A percentile compares a stretch with the other conserved stretches of the same genome.
These are phyloP conservation scores for Guadua angustifolia DNA, from an alignment of 176 grass and related monocot species.

Conservation along the genomic window DNA sequence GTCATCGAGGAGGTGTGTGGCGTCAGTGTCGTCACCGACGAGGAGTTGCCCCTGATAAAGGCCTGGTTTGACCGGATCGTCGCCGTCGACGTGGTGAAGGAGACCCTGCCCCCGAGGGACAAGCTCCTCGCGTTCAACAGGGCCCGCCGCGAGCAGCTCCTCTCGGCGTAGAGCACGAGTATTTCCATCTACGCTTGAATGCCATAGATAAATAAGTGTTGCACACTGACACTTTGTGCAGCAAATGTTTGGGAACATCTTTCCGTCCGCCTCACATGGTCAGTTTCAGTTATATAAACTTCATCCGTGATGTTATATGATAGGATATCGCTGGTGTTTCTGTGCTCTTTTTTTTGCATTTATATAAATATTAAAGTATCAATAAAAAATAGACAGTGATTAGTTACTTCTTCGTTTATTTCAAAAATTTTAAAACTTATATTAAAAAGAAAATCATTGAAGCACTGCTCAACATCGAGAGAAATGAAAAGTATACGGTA, in stretches of 20 bases:
- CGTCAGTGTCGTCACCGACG: constrained; percentile 37
- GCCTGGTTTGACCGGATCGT: constrained; percentile 58
- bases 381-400: too few species aligned
- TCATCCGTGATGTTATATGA: background rate
- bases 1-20: constrained; percentile 49
- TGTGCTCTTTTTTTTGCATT: too few species aligned
- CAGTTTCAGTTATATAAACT: background rate
- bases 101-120: constrained; percentile 50
- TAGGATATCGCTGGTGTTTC: too few species aligned
- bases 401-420: too few species aligned
- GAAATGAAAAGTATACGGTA: background rate
- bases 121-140: constrained; percentile 49
- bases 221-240: background rate
- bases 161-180: constrained; percentile 28
- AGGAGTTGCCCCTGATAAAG: constrained; percentile 54
- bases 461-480: too few species aligned
- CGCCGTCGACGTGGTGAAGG: constrained; percentile 54
- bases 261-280: background rate
- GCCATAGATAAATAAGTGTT: constrained; percentile 8
- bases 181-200: background rate
- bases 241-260: constrained; percentile 6
- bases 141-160: constrained; percentile 44
- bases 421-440: too few species aligned
- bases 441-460: too few species aligned
- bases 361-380: too few species aligned